Conservation (phyloP, 306 rosid species). For the Fagus sylvatica region DNA sequence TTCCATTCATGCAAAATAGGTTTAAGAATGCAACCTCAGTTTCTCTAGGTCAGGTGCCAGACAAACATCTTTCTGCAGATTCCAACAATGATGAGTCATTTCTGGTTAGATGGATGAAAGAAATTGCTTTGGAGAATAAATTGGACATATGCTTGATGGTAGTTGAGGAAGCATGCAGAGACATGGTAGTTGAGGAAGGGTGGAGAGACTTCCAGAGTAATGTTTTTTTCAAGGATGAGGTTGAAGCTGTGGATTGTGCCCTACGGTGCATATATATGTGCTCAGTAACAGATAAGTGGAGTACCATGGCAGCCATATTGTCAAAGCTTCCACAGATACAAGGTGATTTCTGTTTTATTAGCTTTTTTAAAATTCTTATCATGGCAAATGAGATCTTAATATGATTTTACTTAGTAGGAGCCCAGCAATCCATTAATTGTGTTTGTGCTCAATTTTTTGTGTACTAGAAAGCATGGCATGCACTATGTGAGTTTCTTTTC, state of each 20-base stretch:
- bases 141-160: slow-evolving; percentile 77
- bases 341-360: slow-evolving; percentile 53
- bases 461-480: too few species aligned
- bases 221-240: slow-evolving; percentile 61
- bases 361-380: slow-evolving; percentile 17
- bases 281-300: slow-evolving; percentile 87
- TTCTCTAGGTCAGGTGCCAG: slow-evolving; percentile 35
- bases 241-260: slow-evolving; percentile 83
- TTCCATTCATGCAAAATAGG: slow-evolving; percentile 78
- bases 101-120: slow-evolving; percentile 92
- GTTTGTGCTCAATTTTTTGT: too few species aligned
- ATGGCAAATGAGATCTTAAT: slow-evolving; percentile 24
- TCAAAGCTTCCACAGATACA: slow-evolving; percentile 78
- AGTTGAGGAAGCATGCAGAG: slow-evolving; percentile 80
- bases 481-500: too few species aligned
- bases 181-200: slow-evolving; percentile 74
- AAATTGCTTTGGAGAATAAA: slow-evolving; percentile 71
- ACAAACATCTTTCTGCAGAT: slow-evolving; percentile 32
- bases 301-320: slow-evolving; percentile 71
- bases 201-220: slow-evolving; percentile 61
- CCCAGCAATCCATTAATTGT: neutral
- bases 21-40: slow-evolving; percentile 33
- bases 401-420: neutral
- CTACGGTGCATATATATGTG: slow-evolving; percentile 88
- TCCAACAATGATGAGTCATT: slow-evolving; percentile 59